A percentile compares a stretch with the other conserved stretches of the same genome.
These are phyloP conservation scores for Chaetomium olivaceum DNA, from an alignment of 2,329 filamentous ascomycete species.

Conservation along the genomic window DNA sequence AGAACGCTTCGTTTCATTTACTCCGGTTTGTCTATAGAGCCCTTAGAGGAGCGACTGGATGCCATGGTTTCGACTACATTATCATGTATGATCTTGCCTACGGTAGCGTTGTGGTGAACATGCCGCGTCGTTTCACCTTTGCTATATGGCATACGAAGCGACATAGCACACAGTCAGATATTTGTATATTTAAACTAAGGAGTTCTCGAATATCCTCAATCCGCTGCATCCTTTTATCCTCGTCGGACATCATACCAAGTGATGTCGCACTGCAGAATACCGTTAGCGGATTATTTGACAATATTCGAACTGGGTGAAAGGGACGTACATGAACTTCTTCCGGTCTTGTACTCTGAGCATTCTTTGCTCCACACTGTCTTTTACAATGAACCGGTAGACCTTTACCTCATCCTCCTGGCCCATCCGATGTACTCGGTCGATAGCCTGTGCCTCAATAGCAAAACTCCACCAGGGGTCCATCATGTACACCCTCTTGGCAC, in stretches of 20 bases:
- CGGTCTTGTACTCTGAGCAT: conserved; percentile 93
- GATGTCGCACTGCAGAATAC: conserved; percentile 71
- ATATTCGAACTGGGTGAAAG: background rate
- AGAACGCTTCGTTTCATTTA: too few species aligned
- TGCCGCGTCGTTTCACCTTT: too few species aligned
- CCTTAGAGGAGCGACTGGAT: too few species aligned
- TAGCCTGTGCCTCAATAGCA: conserved; percentile 93
- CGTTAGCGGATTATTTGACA: conserved; percentile 29
- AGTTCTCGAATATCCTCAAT: conserved; percentile 95
- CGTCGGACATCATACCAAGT: conserved; percentile 90
- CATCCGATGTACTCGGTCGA: conserved; percentile 97
- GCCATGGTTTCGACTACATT: too few species aligned
- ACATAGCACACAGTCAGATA: too few species aligned
- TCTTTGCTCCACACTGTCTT: conserved; percentile 88
- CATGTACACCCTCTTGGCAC: conserved; percentile 89
- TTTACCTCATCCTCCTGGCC: conserved; percentile 84
- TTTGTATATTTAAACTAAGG: too few species aligned
- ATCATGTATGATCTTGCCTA: too few species aligned
- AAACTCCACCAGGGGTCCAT: conserved; percentile 99
- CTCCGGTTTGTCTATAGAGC: too few species aligned
- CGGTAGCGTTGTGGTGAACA: too few species aligned
- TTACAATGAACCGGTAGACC: conserved; percentile 85
- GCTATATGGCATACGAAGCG: too few species aligned
- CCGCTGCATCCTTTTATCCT: conserved; percentile 84
- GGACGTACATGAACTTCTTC: conserved; percentile 89